phyloP scores from a whole-genome alignment of 768 basidiomycete species.

The Cytidiella melzeri region DNA sequence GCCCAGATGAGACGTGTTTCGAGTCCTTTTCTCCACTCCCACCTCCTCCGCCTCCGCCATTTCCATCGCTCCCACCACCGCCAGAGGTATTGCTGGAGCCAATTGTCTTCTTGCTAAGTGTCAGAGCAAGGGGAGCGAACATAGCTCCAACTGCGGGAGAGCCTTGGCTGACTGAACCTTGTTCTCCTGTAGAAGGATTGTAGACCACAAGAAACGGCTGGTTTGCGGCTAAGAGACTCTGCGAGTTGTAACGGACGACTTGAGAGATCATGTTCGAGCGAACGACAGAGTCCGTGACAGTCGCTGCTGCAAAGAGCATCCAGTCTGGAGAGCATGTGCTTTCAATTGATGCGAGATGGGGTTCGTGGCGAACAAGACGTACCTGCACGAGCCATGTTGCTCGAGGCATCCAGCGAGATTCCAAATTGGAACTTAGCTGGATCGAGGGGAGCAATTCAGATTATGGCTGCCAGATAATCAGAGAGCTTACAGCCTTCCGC shows the following conservation, averaged over 20 bases:
- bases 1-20: background rate
- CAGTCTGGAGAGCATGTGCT: too few species aligned
- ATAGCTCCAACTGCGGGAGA: constrained; percentile 3
- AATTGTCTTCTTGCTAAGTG: background rate
- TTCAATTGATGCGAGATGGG: too few species aligned
- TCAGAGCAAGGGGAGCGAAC: constrained; percentile 5
- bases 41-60: background rate
- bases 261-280: constrained; percentile 5
- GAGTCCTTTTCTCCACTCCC: background rate
- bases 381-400: background rate
- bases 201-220: background rate
- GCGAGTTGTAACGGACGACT: background rate
- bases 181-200: background rate
- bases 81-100: background rate
- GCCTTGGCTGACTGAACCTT: background rate
- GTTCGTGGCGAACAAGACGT: too few species aligned
- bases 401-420: background rate
- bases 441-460: background rate
- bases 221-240: background rate
- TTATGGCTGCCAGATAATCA: too few species aligned
- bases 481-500: background rate
- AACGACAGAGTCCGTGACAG: constrained; percentile 6
- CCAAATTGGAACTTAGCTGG: background rate
- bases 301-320: background rate
- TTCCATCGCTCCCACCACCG: background rate